Base-by-base conservation (phyloP, 2,329 filamentous ascomycete genomes). In the Exophiala lecanii-corni region DNA sequence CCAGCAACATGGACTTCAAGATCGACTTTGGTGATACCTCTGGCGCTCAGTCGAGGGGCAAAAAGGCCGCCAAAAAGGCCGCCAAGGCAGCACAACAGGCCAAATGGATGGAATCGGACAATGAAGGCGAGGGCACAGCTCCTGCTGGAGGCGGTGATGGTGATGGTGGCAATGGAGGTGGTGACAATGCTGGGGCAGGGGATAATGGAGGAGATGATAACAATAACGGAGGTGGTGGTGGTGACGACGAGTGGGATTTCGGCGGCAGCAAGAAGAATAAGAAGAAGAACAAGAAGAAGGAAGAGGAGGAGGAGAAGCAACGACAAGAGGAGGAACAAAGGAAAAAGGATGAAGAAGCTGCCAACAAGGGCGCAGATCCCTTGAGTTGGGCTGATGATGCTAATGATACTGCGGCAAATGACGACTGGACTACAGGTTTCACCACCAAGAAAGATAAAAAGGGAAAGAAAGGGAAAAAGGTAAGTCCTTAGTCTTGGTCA, bases 391-490 rank as follows among this genome's bases (percentile, higher is more conserved):
- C 68, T 38, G 67, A 71, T 41, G 64, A 68, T 25, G 51, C 53
- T 3, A 61, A 56, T 39, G 65, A 62, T 20, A 62, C 62, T 10
- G 66, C 68, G 43, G 62, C 62, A 4, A 74, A 75, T 18, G 76
- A 76, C 54, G 67, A 68, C 2, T 81, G 74, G 72, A 70, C 54
- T 3, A 48, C 62, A 21, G 65, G 64, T 12, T 75, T 75, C 55
- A 60, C 65, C 7, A 56, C 69, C 5, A 59, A 62, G 4, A 66
- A 65, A 32, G 63, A 65, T 20, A 79, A 79, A 47, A 70, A 67
- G 47, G 23, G 23, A 6, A 78, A 78, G 59, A 68, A 67, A 51
- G 70, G 70, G 51, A 77, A 76, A 50, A 77, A 75, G 63, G 74
- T 78, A 61, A 56, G 62, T 7, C 23, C n/a, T n/a, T n/a, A n/a